phyloP scores from a whole-genome alignment of 1,284 basidiomycete species.

The Porodaedalea pini region DNA sequence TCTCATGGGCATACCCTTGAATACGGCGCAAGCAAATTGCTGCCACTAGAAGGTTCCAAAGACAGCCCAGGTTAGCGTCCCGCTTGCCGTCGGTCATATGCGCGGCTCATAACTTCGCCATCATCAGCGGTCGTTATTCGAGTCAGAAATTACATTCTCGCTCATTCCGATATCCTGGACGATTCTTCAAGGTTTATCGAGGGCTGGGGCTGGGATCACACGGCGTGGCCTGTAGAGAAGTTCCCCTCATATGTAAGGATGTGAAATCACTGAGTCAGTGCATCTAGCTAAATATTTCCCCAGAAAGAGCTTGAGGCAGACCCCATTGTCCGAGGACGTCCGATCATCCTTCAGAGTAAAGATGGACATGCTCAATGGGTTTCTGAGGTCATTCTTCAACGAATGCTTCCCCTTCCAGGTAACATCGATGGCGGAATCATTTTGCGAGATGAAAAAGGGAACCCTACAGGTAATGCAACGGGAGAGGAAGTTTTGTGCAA shows the following conservation, averaged over 20 bases:
- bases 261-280: neutral
- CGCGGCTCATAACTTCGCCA: neutral
- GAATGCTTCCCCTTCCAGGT: slow-evolving; percentile 59
- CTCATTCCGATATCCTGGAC: slow-evolving; percentile 49
- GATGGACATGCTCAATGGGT: slow-evolving; percentile 92
- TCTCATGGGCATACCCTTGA: slow-evolving; percentile 80
- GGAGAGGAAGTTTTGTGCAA: slow-evolving; percentile 19
- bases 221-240: slow-evolving; percentile 57
- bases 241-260: slow-evolving; percentile 74
- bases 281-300: slow-evolving; percentile 4
- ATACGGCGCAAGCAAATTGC: slow-evolving; percentile 63
- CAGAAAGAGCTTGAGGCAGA: slow-evolving; percentile 75
- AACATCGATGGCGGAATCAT: slow-evolving; percentile 79
- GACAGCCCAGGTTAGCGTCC: slow-evolving; percentile 48
- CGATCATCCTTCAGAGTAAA: slow-evolving; percentile 76
- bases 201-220: slow-evolving; percentile 93
- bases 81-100: slow-evolving; percentile 8
- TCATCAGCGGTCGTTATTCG: slow-evolving; percentile 58
- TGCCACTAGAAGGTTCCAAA: slow-evolving; percentile 63
- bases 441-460: slow-evolving; percentile 60
- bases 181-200: slow-evolving; percentile 65
- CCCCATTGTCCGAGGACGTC: slow-evolving; percentile 60
- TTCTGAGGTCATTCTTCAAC: slow-evolving; percentile 56
- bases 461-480: slow-evolving; percentile 62
- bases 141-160: slow-evolving; percentile 62